phyloP scores from a whole-genome alignment of 176 grass and related monocot species.

The Chrysopogon serrulatus region DNA sequence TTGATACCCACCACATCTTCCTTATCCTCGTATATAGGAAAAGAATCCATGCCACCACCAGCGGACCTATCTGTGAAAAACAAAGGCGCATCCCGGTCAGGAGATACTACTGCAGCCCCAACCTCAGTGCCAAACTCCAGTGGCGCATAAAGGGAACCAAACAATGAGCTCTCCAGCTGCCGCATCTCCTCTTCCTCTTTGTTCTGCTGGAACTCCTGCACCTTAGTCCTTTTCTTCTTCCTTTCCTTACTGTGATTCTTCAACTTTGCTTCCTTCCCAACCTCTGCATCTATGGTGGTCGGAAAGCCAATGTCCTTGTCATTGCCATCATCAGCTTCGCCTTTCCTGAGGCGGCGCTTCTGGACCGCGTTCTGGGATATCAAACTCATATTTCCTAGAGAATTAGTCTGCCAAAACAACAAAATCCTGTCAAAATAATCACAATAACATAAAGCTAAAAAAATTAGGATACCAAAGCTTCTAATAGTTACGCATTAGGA shows the following conservation, averaged over 20 bases:
- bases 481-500: background rate
- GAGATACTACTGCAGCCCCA: background rate
- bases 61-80: slow-evolving; percentile 63
- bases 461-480: too few relatives aligned
- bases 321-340: slow-evolving; percentile 4
- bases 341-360: slow-evolving; percentile 25
- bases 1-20: background rate
- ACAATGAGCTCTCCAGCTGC: slow-evolving; percentile 53
- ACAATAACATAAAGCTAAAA: background rate
- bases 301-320: background rate
- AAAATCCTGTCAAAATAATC: background rate
- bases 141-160: slow-evolving; percentile 42
- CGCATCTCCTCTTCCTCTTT: slow-evolving; percentile 51
- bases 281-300: background rate
- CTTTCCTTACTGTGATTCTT: slow-evolving; percentile 13
- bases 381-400: slow-evolving; percentile 47
- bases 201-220: slow-evolving; percentile 1
- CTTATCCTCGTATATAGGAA: slow-evolving; percentile 37
- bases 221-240: slow-evolving; percentile 45
- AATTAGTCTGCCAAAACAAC: background rate
- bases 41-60: slow-evolving; percentile 19
- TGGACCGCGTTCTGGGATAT: slow-evolving; percentile 50
- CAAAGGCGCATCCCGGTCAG: slow-evolving; percentile 14
- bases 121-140: slow-evolving; percentile 53
- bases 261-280: slow-evolving; percentile 17